Evolutionary conservation across 1,139 yeast genomes (phyloP).

Genomic region (Pichia sp.): DNA sequence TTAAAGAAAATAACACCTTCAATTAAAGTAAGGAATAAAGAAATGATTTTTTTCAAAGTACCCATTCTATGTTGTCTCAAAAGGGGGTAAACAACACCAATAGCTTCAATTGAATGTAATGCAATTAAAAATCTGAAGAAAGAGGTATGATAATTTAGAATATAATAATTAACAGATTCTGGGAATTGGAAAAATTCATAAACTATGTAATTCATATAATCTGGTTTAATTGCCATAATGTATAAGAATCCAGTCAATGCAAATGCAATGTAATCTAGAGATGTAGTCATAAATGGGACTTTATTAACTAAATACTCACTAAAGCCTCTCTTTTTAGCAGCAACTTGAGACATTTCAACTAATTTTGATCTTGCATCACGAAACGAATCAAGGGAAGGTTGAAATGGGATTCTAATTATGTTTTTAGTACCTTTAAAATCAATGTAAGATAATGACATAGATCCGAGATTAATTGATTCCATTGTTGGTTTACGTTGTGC

Average conservation of each 20-base stretch:
- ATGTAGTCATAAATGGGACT: conserved; percentile 21
- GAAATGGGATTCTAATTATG: conserved; percentile 33
- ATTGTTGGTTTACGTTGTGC: conserved; percentile 30
- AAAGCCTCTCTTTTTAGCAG: conserved; percentile 62
- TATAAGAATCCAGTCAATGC: conserved; percentile 24
- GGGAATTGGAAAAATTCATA: conserved; percentile 7
- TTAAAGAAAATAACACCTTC: conserved; percentile 50
- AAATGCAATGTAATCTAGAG: conserved; percentile 22
- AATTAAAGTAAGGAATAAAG: conserved; percentile 44
- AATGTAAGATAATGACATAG: conserved; percentile 28
- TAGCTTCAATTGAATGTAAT: conserved; percentile 44
- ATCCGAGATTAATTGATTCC: conserved; percentile 41
- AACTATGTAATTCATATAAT: conserved; percentile 28
- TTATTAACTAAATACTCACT: conserved; percentile 51
- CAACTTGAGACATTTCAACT: conserved; percentile 60
- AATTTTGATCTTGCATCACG: conserved; percentile 54
- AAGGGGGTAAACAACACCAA: conserved; percentile 39
- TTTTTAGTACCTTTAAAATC: conserved; percentile 10
- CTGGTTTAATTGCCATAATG: conserved; percentile 27
- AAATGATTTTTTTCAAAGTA: conserved; percentile 36
- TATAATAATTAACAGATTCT: background rate
- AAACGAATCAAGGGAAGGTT: conserved; percentile 43
- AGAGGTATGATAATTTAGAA: conserved; percentile 9
- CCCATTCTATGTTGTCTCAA: conserved; percentile 53
- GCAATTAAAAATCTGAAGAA: conserved; percentile 29